Conservation (phyloP, 805 yeast species). For the Saccharomyces jurei region DNA sequence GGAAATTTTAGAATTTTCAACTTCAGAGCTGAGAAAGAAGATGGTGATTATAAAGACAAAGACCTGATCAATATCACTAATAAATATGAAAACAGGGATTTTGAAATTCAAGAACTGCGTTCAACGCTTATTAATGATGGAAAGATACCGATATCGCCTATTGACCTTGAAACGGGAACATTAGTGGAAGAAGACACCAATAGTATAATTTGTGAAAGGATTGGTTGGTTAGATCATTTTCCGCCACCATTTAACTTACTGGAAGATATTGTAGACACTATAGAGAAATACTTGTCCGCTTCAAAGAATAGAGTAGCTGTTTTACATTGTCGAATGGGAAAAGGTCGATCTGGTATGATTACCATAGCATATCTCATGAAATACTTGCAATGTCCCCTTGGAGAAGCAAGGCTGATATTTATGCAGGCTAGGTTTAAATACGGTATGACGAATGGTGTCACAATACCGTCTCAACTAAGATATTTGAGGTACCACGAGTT, state of each 20-base stretch:
- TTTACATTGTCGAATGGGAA: constrained; percentile 84
- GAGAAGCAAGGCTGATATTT: constrained; percentile 45
- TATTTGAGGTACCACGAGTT: constrained; percentile 52
- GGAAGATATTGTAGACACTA: constrained; percentile 35
- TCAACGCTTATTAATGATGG: not conserved
- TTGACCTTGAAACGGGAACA: not conserved
- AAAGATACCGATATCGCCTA: not conserved
- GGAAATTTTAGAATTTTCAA: constrained; percentile 68
- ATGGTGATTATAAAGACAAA: constrained; percentile 30
- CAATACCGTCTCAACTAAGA: constrained; percentile 60
- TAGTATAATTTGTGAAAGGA: constrained; percentile 5
- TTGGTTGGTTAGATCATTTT: constrained; percentile 70
- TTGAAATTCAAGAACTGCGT: not conserved
- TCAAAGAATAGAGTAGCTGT: constrained; percentile 45
- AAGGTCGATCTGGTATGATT: constrained; percentile 81
- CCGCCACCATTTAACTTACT: constrained; percentile 60
- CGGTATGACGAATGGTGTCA: constrained; percentile 57
- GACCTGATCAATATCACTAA: constrained; percentile 9
- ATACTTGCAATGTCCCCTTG: constrained; percentile 31
- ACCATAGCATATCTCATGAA: constrained; percentile 64
- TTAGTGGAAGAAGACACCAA: not conserved
- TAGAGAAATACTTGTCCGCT: constrained; percentile 36
- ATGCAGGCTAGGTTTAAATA: constrained; percentile 49
- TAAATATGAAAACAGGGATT: not conserved
- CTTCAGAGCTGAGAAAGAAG: constrained; percentile 49